A percentile compares a stretch with the other conserved stretches of the same genome.
Evolutionary conservation across 2,329 filamentous ascomycete species (phyloP).

Genomic region (Arthrobotrys iridis): DNA sequence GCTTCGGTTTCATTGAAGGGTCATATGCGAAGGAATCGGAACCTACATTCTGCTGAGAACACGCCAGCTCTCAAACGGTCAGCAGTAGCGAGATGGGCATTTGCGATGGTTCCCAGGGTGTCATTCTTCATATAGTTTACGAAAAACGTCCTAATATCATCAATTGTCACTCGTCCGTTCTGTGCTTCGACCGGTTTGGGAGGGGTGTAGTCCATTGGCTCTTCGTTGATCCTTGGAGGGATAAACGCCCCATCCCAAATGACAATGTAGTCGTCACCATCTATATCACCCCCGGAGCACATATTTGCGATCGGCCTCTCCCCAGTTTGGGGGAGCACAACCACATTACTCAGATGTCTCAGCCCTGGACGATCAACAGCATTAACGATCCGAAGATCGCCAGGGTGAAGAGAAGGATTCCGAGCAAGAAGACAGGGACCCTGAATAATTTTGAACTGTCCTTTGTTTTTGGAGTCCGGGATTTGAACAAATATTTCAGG

Average conservation of each 20-base stretch:
- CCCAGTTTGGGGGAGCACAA: conserved; percentile 85
- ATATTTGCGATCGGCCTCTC: conserved; percentile 88
- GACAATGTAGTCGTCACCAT: conserved; percentile 94
- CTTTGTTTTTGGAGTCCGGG: conserved; percentile 68
- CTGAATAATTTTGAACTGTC: conserved; percentile 72
- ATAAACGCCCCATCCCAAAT: conserved; percentile 86
- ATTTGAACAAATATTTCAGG: conserved; percentile 93
- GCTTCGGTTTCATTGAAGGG: neutral
- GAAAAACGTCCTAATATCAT: conserved; percentile 85
- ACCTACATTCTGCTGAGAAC: conserved; percentile 73
- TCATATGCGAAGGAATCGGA: too few relatives aligned
- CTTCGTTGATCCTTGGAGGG: conserved; percentile 74
- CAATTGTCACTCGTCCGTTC: conserved; percentile 72
- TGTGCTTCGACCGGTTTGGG: conserved; percentile 65
- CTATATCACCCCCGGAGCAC: conserved; percentile 94
- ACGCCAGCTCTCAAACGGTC: conserved; percentile 73
- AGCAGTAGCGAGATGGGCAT: conserved; percentile 80
- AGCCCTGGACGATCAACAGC: conserved; percentile 81
- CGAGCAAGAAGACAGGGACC: conserved; percentile 85
- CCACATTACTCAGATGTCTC: conserved; percentile 80
- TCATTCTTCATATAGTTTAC: conserved; percentile 94
- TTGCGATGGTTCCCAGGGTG: conserved; percentile 79
- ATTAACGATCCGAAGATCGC: conserved; percentile 86
- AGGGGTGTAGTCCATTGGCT: conserved; percentile 79
- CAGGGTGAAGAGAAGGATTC: conserved; percentile 92